These are phyloP conservation scores for Gloeopeniophorella convolvens DNA, from an alignment of 768 basidiomycete genomes.

Conservation along the genomic window DNA sequence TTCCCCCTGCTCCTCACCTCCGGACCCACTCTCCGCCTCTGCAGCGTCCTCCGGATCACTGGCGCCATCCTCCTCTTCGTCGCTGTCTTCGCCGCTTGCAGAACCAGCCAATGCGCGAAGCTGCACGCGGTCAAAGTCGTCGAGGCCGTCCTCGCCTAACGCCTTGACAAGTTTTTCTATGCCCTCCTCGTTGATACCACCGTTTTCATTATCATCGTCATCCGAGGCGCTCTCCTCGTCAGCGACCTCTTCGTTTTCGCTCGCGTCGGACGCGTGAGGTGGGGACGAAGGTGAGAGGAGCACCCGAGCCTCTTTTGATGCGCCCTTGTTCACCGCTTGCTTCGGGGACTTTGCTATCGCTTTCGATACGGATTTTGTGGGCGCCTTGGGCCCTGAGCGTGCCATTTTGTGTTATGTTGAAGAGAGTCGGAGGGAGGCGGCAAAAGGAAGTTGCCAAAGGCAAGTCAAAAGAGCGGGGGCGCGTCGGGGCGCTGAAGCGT, in stretches of 20 bases:
- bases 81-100: constrained; percentile 13
- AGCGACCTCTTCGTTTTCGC: constrained; percentile 4
- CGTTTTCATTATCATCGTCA: constrained; percentile 25
- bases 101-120: constrained; percentile 38
- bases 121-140: constrained; percentile 57
- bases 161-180: constrained; percentile 50
- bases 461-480: no score
- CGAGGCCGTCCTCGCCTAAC: constrained; percentile 57
- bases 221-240: no score
- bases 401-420: no score
- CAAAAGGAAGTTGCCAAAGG: no score
- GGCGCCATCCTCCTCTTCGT: constrained; percentile 28
- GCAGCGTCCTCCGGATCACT: constrained; percentile 34
- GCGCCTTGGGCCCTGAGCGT: no score
- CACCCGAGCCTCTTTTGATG: background rate
- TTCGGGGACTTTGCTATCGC: no score
- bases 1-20: constrained; percentile 27
- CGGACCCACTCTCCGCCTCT: constrained; percentile 24
- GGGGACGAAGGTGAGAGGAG: background rate
- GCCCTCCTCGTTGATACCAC: constrained; percentile 51
- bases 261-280: background rate
- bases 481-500: no score
- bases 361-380: no score
- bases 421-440: no score
- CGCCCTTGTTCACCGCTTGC: no score